Evolutionary conservation across 2,329 filamentous ascomycete species (phyloP), one percentile per base, ranked within the genome.

Genomic region (Fusarium musae): DNA sequence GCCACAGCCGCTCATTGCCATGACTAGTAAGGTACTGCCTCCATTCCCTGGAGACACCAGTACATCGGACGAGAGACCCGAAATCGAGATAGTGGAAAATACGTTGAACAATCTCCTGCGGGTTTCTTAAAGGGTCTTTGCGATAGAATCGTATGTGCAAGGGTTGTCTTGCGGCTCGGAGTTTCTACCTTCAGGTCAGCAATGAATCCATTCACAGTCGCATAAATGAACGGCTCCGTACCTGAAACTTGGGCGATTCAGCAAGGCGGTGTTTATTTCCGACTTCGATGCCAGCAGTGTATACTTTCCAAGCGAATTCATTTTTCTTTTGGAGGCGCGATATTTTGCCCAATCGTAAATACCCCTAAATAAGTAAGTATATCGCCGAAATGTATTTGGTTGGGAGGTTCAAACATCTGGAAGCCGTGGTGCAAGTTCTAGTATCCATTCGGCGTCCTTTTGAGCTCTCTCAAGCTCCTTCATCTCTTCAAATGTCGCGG

Each of bases 391-490:
- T 42, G 12, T 26, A n/a, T 28, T 30, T 9, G 50, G 16, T 21
- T 37, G 26, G 42, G n/a, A 15, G 8, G 10, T 13, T 43, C 80
- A 42, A 75, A 85, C 84, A 72, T 85, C 83, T 21, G 83, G 79
- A 4, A 81, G 74, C 40, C 79, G 77, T 28, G 84, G 84, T 10
- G 83, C 82, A 46, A 85, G 78, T 60, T 84, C 82, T 23, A 85
- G 69, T 28, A 85, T 80, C 83, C 84, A 85, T 72, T 83, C 81
- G 13, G 84, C 84, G 60, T 85, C 83, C 39, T 70, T 79, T 65
- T 76, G 79, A 19, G 84, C 84, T 30, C 81, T 80, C 9, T 79
- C 80, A 5, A 84, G 75, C 60, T 84, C 80, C 12, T 77, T 74
- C 42, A 85, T 74, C 28, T 79, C 80, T 63, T 84, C 82, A 61